Conservation (phyloP, 2,329 filamentous ascomycete species). For the Pyrenophora teres region DNA sequence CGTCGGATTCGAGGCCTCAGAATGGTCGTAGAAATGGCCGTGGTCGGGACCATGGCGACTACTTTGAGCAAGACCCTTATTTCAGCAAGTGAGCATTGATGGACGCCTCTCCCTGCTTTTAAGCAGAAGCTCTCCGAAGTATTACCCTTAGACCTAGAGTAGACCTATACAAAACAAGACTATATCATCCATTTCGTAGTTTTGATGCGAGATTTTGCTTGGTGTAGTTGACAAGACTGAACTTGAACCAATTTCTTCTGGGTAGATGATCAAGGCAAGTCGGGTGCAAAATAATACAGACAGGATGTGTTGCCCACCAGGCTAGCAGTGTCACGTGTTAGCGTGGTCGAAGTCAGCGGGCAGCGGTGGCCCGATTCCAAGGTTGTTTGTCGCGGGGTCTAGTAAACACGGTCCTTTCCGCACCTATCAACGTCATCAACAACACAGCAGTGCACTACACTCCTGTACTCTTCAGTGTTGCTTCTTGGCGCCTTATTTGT, state of each 20-base stretch:
- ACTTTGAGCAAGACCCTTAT: conserved; percentile 39
- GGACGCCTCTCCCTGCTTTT: background rate
- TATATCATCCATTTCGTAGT: background rate
- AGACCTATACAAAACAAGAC: conserved; percentile 18
- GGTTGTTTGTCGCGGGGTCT: conserved; percentile 32
- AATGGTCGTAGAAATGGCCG: conserved; percentile 29
- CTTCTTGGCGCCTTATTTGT: background rate
- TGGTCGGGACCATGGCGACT: conserved; percentile 25
- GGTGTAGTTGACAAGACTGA: too few relatives aligned
- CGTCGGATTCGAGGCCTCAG: conserved; percentile 26
- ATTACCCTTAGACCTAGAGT: conserved; percentile 28
- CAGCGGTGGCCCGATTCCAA: conserved; percentile 5
- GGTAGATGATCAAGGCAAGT: too few relatives aligned
- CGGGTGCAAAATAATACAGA: too few relatives aligned
- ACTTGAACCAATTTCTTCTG: too few relatives aligned
- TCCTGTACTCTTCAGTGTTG: background rate
- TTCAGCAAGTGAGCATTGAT: conserved; percentile 26
- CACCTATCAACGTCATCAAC: conserved; percentile 14
- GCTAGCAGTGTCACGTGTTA: conserved; percentile 16
- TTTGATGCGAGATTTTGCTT: too few relatives aligned
- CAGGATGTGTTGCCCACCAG: background rate
- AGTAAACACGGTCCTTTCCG: conserved; percentile 19
- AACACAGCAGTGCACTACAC: background rate
- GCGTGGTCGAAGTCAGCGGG: conserved; percentile 16
- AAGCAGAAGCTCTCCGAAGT: conserved; percentile 5